phyloP scores from a whole-genome alignment of 2,329 filamentous ascomycete species.

The Trichoderma endophyticum region DNA sequence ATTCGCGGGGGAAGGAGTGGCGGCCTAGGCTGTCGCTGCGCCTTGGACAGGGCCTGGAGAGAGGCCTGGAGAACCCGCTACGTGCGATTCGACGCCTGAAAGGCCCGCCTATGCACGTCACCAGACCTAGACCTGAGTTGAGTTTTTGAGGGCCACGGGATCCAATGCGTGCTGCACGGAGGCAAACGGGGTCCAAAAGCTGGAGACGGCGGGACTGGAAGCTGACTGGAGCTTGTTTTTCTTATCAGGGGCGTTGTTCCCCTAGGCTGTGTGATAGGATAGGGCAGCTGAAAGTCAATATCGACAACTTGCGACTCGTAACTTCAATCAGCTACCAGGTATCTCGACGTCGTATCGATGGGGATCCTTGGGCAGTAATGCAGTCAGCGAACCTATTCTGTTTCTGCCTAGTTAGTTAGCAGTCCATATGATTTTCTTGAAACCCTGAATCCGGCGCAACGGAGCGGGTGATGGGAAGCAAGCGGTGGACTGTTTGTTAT shows the following conservation, averaged over 20 bases:
- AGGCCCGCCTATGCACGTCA: constrained; percentile 7
- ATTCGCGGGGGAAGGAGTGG: not conserved
- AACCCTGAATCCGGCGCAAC: not conserved
- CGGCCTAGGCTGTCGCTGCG: not conserved
- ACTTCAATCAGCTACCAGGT: not conserved
- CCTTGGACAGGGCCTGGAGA: not conserved
- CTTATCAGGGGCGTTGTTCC: not conserved
- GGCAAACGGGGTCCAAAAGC: not conserved
- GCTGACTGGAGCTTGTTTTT: not conserved
- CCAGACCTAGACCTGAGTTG: not conserved
- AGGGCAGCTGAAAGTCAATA: not conserved
- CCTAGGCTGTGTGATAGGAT: not conserved
- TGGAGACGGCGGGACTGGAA: not conserved
- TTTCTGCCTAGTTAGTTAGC: not conserved
- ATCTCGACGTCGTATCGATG: not conserved
- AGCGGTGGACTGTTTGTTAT: not conserved
- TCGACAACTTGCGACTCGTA: not conserved
- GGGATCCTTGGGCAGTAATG: constrained; percentile 5
- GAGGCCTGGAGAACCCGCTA: not conserved
- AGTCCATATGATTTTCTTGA: not conserved
- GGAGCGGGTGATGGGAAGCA: constrained; percentile 11
- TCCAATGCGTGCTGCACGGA: not conserved
- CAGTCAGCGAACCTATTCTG: not conserved
- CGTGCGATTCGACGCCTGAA: not conserved
- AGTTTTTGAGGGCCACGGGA: not conserved